Percentiles rank a stretch among this genome's conserved stretches.
Evolutionary conservation across 176 grass and related monocot species (phyloP).

Genomic region (Melocanna baccifera): DNA sequence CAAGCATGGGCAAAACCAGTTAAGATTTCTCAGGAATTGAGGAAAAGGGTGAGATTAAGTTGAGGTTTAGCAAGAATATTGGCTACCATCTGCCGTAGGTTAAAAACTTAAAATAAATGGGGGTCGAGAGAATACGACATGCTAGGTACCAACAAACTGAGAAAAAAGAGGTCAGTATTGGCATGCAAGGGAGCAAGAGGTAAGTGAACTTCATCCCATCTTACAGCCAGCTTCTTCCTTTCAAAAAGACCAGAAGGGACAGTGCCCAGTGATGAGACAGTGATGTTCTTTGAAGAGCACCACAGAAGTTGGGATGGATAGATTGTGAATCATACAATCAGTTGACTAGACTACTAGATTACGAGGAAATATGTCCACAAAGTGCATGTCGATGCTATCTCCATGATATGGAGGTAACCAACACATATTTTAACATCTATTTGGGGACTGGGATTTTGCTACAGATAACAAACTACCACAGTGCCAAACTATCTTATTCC

Average conservation of each 20-base stretch:
- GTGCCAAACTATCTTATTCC: neutral
- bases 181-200: neutral
- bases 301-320: conserved; percentile 2
- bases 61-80: neutral
- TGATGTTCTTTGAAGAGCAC: neutral
- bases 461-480: conserved; percentile 1
- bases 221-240: conserved; percentile 27
- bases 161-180: neutral
- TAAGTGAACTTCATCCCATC: neutral
- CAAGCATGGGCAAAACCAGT: neutral
- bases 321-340: neutral
- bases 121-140: neutral
- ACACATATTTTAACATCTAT: conserved; percentile 23
- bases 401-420: conserved; percentile 12
- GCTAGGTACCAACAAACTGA: neutral
- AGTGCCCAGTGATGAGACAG: neutral
- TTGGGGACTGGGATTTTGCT: neutral
- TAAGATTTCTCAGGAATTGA: neutral
- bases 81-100: neutral
- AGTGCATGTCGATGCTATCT: neutral
- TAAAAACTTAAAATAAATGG: neutral
- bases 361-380: neutral
- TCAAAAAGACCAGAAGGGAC: conserved; percentile 39
- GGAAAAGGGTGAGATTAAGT: neutral
- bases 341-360: neutral